These are phyloP conservation scores for Apiotrichum akiyoshidainum DNA, from an alignment of 1,284 basidiomycete genomes.

Conservation along the genomic window DNA sequence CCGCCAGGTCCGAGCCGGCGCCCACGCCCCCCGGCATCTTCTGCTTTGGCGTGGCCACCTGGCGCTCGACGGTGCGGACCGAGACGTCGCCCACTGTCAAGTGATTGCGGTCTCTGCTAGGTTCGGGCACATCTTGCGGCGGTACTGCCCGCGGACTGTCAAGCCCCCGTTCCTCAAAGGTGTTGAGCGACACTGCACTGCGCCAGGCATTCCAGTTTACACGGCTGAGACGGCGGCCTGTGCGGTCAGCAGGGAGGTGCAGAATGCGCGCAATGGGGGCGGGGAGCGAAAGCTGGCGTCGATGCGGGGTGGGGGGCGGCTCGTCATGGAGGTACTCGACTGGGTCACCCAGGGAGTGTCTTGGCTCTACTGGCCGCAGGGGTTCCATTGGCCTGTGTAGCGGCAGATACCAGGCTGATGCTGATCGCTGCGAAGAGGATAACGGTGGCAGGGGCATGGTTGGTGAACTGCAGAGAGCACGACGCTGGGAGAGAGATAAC, in stretches of 20 bases:
- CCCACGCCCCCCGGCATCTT: too few relatives aligned
- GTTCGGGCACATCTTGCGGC: neutral
- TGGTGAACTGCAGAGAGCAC: too few relatives aligned
- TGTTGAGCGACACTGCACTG: conserved; percentile 5
- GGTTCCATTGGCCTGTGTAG: too few relatives aligned
- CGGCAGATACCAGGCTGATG: too few relatives aligned
- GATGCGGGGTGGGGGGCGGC: too few relatives aligned
- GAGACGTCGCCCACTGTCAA: neutral
- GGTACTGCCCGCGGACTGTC: neutral
- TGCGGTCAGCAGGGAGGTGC: neutral
- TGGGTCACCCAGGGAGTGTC: too few relatives aligned
- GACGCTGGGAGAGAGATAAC: too few relatives aligned
- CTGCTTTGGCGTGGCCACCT: neutral
- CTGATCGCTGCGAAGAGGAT: too few relatives aligned
- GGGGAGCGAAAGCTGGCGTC: neutral
- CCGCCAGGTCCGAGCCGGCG: neutral
- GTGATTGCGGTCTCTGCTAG: too few relatives aligned
- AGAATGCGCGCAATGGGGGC: neutral
- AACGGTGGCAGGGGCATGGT: too few relatives aligned
- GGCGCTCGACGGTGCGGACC: neutral
- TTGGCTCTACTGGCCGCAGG: too few relatives aligned
- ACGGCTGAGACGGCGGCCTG: conserved; percentile 4
- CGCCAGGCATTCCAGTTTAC: neutral
- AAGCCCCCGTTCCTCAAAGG: neutral
- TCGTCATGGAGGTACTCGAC: too few relatives aligned